phyloP scores from a whole-genome alignment of 179 eudicot species.

The Amaranthus tricolor region DNA sequence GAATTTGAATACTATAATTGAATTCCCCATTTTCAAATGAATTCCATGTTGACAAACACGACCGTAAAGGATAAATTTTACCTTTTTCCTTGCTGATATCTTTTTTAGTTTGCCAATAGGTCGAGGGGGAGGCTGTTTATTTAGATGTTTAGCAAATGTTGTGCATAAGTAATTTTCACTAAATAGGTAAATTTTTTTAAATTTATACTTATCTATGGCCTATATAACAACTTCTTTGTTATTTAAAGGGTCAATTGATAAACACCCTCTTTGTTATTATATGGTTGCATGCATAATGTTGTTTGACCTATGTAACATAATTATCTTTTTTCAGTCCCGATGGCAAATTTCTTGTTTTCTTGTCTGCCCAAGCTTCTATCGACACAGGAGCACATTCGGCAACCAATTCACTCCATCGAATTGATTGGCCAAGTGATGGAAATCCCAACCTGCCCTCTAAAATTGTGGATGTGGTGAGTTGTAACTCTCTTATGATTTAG shows the following conservation, averaged over 20 bases:
- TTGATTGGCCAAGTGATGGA: conserved; percentile 77
- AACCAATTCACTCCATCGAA: conserved; percentile 80
- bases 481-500: conserved; percentile 12
- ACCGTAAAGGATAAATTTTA: not conserved
- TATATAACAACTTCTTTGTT: not conserved
- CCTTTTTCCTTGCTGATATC: not conserved
- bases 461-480: conserved; percentile 76
- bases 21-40: too few relatives aligned
- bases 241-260: not conserved
- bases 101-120: not conserved
- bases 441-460: conserved; percentile 35
- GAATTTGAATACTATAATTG: too few relatives aligned
- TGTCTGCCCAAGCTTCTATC: conserved; percentile 77
- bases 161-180: not conserved
- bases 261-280: too few relatives aligned
- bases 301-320: conserved; percentile 2
- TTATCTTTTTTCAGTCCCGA: conserved; percentile 60
- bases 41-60: not conserved
- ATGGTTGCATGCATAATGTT: too few relatives aligned
- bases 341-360: conserved; percentile 74
- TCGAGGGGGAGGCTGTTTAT: not conserved
- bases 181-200: too few relatives aligned
- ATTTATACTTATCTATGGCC: too few relatives aligned
- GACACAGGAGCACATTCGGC: conserved; percentile 87
- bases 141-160: not conserved